A percentile compares a stretch with the other conserved stretches of the same genome.
These are phyloP conservation scores for Psilocybe cubensis DNA, from an alignment of 768 basidiomycete species.

Conservation along the genomic window DNA sequence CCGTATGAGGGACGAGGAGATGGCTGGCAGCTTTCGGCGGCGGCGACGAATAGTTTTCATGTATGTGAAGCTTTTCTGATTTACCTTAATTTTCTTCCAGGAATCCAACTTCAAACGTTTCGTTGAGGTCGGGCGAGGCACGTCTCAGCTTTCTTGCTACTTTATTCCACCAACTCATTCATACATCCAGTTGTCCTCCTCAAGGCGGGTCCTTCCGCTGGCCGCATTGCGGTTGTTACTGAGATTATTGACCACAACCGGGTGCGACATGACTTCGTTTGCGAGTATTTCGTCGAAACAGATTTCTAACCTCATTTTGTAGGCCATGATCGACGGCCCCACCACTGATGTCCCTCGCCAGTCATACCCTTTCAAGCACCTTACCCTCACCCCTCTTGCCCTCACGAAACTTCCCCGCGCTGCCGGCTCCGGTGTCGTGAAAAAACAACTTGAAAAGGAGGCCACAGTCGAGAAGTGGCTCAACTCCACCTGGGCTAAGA, in stretches of 20 bases:
- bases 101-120: slow-evolving; percentile 94
- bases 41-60: background rate
- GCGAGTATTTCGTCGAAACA: background rate
- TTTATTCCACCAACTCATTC: background rate
- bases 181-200: slow-evolving; percentile 82
- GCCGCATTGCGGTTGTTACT: slow-evolving; percentile 92
- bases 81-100: slow-evolving; percentile 33
- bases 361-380: slow-evolving; percentile 87
- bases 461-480: slow-evolving; percentile 88
- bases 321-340: slow-evolving; percentile 98
- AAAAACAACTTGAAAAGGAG: slow-evolving; percentile 89
- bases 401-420: slow-evolving; percentile 85
- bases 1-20: background rate
- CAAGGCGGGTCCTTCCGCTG: slow-evolving; percentile 82
- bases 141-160: slow-evolving; percentile 19
- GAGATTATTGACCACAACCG: slow-evolving; percentile 99
- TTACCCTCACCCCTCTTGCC: slow-evolving; percentile 86
- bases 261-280: slow-evolving; percentile 51
- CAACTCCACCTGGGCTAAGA: slow-evolving; percentile 86
- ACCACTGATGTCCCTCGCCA: slow-evolving; percentile 92
- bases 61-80: slow-evolving; percentile 8
- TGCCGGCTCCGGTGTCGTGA: slow-evolving; percentile 80
- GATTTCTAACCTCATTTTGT: background rate
- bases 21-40: background rate
- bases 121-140: slow-evolving; percentile 97